Conservation (phyloP, 768 basidiomycete species). For the Dacryopinax primogenitus region DNA sequence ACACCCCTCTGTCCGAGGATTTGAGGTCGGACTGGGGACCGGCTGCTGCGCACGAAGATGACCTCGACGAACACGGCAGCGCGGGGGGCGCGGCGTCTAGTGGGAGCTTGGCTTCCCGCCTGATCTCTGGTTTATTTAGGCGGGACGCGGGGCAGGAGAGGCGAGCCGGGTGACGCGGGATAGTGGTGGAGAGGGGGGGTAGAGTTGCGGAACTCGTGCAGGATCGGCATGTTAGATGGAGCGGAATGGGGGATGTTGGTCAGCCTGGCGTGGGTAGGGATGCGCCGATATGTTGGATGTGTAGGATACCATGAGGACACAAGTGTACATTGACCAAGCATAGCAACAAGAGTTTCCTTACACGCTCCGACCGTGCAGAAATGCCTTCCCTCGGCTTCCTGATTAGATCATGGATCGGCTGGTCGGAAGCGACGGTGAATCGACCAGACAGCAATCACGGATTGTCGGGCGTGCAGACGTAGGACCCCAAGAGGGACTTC, state of each 20-base stretch:
- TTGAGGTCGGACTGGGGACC: conserved; percentile 1
- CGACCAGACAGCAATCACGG: conserved; percentile 3
- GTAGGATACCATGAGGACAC: conserved; percentile 4
- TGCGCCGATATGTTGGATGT: neutral
- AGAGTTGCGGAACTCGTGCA: no score
- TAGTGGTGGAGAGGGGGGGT: no score
- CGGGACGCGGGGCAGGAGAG: conserved; percentile 4
- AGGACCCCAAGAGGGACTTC: neutral
- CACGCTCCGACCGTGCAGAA: neutral
- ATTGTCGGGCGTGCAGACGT: neutral
- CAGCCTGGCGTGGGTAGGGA: neutral
- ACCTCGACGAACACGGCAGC: neutral
- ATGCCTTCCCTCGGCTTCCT: neutral
- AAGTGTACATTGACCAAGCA: conserved; percentile 5
- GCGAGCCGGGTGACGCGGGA: neutral
- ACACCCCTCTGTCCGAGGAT: neutral
- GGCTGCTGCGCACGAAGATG: conserved; percentile 7
- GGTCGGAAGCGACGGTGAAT: neutral
- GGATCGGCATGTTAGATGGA: no score
- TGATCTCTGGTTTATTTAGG: conserved; percentile 4
- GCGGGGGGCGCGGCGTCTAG: neutral
- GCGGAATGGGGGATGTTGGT: no score
- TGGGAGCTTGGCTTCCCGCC: neutral
- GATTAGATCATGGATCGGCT: conserved; percentile 1
- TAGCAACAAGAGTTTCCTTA: conserved; percentile 7